Conservation (phyloP, 225 moss, liverwort and hornwort genomes). For the Climacium dendroides region DNA sequence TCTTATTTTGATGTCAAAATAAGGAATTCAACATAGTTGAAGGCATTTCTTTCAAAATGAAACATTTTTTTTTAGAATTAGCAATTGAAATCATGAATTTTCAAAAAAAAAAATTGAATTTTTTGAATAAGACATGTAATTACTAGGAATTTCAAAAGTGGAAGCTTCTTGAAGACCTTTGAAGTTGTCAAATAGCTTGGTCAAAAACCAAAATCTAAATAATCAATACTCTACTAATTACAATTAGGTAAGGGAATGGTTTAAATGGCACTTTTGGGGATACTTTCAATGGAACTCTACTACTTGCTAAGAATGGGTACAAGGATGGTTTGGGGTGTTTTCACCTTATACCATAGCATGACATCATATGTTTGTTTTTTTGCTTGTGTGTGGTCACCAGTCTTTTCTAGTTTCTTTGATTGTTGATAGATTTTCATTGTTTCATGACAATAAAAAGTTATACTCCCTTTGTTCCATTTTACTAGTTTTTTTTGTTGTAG, state of each 20-base stretch:
- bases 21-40: neutral
- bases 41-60: too few relatives aligned
- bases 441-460: neutral
- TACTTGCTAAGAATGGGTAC: neutral
- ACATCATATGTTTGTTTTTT: neutral
- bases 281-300: neutral
- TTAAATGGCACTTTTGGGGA: neutral
- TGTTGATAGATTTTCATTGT: neutral
- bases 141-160: neutral
- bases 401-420: neutral
- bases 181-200: neutral
- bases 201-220: fast-evolving
- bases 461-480: fast-evolving
- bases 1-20: too few relatives aligned
- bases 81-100: too few relatives aligned
- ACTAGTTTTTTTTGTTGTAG: neutral
- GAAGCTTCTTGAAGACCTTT: neutral
- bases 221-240: fast-evolving
- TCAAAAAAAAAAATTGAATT: neutral
- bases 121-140: neutral
- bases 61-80: fast-evolving
- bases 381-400: fast-evolving
- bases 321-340: fast-evolving
- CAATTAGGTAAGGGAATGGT: neutral
- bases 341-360: neutral